Percentiles rank a stretch among this genome's conserved stretches.
Evolutionary conservation across 2,329 filamentous ascomycete species (phyloP).

Genomic region (Ascochyta rabiei): DNA sequence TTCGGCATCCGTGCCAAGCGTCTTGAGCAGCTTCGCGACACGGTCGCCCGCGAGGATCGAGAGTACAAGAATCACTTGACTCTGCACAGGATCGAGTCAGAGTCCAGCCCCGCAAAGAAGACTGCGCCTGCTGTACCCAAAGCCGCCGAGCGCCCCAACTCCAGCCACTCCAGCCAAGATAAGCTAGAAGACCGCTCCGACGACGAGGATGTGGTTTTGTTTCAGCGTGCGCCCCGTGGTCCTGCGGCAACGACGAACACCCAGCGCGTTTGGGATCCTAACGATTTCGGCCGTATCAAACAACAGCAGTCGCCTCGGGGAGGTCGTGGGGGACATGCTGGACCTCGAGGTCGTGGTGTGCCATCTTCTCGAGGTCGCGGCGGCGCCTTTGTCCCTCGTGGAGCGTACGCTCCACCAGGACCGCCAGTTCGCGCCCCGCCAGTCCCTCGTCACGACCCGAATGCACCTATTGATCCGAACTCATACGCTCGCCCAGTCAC

Average conservation of each 20-base stretch:
- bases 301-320: conserved; percentile 42
- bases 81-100: conserved; percentile 46
- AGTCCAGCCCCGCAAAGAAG: conserved; percentile 27
- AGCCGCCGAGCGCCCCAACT: conserved; percentile 33
- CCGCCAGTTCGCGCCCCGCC: conserved; percentile 34
- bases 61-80: conserved; percentile 52
- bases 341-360: conserved; percentile 33
- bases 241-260: conserved; percentile 36
- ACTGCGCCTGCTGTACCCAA: conserved; percentile 23
- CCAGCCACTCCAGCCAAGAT: conserved; percentile 28
- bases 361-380: conserved; percentile 35
- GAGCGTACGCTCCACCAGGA: conserved; percentile 39
- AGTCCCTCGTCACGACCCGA: conserved; percentile 42
- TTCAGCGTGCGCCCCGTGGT: conserved; percentile 47
- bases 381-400: conserved; percentile 37
- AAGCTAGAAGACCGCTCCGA: conserved; percentile 36
- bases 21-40: conserved; percentile 57
- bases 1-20: conserved; percentile 59
- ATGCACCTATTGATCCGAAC: conserved; percentile 48
- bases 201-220: conserved; percentile 48
- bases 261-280: conserved; percentile 54
- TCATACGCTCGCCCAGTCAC: conserved; percentile 47
- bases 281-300: conserved; percentile 53
- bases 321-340: conserved; percentile 34
- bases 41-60: conserved; percentile 56